phyloP scores from a whole-genome alignment of 75 land plant genomes.

The Larix kaempferi region DNA sequence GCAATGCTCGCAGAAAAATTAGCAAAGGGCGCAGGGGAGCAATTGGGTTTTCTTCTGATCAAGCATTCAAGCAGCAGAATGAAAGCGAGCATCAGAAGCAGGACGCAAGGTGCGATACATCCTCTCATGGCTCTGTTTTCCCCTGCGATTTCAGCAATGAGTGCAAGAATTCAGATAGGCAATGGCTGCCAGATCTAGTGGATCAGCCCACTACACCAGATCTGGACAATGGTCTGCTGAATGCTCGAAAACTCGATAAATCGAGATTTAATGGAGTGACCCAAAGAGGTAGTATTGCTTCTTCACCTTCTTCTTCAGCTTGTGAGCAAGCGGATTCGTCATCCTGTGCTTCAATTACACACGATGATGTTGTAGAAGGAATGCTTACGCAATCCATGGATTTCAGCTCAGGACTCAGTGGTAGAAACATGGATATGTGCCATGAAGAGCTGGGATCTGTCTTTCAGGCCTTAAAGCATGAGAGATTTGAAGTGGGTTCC shows the following conservation, averaged over 20 bases:
- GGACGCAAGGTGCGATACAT: constrained; percentile 2
- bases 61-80: not conserved
- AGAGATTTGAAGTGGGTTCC: not conserved
- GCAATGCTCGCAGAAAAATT: constrained; percentile 7
- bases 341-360: not conserved
- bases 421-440: not conserved
- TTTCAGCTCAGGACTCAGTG: not conserved
- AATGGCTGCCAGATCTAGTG: not conserved
- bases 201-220: constrained; percentile 13
- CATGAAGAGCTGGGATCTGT: not conserved
- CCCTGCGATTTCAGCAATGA: not conserved
- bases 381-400: constrained; percentile 1
- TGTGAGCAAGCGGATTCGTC: constrained; percentile 9
- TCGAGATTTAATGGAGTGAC: not conserved
- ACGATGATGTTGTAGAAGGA: constrained; percentile 8
- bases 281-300: not conserved
- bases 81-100: not conserved
- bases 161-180: constrained; percentile 6
- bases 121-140: not conserved
- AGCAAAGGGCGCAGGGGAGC: not conserved
- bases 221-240: not conserved
- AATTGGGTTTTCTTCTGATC: not conserved
- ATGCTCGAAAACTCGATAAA: not conserved
- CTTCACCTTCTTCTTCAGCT: constrained; percentile 3
- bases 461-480: not conserved